Evolutionary conservation across 75 land plant genomes (phyloP), one percentile per base, ranked within the genome.

Genomic region (Pinus taeda): DNA sequence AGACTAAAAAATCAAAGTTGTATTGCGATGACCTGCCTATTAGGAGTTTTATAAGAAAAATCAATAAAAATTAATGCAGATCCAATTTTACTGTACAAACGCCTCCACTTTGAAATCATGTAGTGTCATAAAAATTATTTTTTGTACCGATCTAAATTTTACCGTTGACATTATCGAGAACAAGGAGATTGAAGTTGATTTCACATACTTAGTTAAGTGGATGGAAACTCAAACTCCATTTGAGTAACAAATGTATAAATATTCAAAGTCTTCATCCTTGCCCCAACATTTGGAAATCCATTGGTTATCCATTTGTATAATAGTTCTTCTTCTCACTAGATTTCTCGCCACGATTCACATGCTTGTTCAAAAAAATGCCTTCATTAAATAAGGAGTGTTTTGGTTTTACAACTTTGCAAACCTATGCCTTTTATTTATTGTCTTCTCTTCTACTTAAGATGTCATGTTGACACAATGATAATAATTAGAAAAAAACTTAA

Each of bases 11-110:
- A 33, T 33, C 2, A 33, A 33, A 33, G 33, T 33, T 95, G 98
- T 93, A 89, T 77, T 93, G 88, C 80, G 98, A 95, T 87, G 94
- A 93, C 76, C 89, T 95, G 60, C 98, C 96, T 15, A 39, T 93
- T 0, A 91, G 98, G 98, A 96, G 92, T 6, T 95, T 91, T 79
- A 64, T 95, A 14, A 96, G 96, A 42, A 95, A 93, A 75, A 76
- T 86, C 63, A 90, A 92, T 26, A 67, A 81, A 22, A 53, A 77
- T 60, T 22, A 77, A 65, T 60, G n/a, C 30, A 12, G 74, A 5
- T 60, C 83, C 76, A 36, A 84, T 89, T 81, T 80, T 79, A 73
- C 83, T 95, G 4, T 93, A 83, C 79, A 95, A 60, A 12, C 90
- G 91, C 73, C 81, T 93, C 33, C 88, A 90, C 74, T 93, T 95